Evolutionary conservation across 305 asterid genomes (phyloP).

Genomic region (Andrographis paniculata): DNA sequence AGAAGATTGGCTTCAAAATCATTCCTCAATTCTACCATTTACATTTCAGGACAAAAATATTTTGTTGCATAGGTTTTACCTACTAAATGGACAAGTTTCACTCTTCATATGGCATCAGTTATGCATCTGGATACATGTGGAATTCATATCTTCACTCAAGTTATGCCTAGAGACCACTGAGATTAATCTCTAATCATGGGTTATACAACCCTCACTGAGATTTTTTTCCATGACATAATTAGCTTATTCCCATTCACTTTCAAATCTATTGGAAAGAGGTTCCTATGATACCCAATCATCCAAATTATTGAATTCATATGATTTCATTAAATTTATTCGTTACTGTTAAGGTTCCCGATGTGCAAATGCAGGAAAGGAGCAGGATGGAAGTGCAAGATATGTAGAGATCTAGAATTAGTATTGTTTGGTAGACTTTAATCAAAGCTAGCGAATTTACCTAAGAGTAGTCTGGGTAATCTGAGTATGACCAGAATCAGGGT

Average conservation of each 20-base stretch:
- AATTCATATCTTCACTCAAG: too few relatives aligned
- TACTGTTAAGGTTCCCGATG: too few relatives aligned
- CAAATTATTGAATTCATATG: constrained; percentile 2
- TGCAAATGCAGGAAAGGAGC: background rate
- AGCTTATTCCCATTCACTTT: too few relatives aligned
- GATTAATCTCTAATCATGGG: background rate
- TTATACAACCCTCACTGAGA: too few relatives aligned
- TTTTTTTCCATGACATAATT: too few relatives aligned
- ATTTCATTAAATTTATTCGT: constrained; percentile 6
- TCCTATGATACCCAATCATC: background rate
- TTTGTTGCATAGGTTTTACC: constrained; percentile 1
- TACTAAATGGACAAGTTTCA: background rate
- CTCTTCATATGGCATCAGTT: too few relatives aligned
- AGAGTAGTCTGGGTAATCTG: constrained; percentile 28
- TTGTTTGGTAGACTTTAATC: background rate
- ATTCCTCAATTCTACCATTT: background rate
- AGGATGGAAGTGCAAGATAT: constrained; percentile 1
- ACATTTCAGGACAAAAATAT: constrained; percentile 6
- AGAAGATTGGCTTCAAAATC: constrained; percentile 6
- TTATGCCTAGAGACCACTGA: too few relatives aligned
- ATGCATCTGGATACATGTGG: background rate
- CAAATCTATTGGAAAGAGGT: too few relatives aligned
- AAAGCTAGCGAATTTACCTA: constrained; percentile 27
- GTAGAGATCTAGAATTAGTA: background rate
- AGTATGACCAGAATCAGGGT: constrained; percentile 26